Conservation (phyloP, 2,329 filamentous ascomycete genomes). For the Penicillium sumatraense region DNA sequence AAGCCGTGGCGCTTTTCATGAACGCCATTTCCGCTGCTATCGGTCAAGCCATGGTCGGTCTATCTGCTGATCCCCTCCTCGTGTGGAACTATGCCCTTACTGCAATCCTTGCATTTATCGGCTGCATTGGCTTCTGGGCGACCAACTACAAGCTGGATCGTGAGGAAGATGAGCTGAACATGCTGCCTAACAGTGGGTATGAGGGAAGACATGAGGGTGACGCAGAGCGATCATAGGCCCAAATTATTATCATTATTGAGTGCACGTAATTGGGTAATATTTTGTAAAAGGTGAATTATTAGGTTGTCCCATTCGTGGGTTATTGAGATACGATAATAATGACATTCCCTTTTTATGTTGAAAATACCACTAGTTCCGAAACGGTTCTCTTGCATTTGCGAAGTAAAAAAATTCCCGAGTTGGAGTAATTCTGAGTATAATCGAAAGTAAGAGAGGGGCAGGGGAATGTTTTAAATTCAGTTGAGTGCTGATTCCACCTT, state of each 20-base stretch:
- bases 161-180: constrained; percentile 71
- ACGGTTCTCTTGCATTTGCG: neutral
- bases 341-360: neutral
- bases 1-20: constrained; percentile 71
- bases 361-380: neutral
- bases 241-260: neutral
- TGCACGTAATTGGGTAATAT: neutral
- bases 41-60: constrained; percentile 68
- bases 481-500: too few species aligned
- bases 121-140: constrained; percentile 70
- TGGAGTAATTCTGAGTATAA: too few species aligned
- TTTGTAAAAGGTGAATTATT: neutral
- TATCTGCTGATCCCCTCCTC: constrained; percentile 67
- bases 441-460: too few species aligned
- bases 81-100: constrained; percentile 74
- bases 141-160: constrained; percentile 68
- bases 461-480: too few species aligned
- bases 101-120: constrained; percentile 65
- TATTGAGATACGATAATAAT: constrained; percentile 4
- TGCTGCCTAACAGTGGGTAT: constrained; percentile 31
- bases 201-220: constrained; percentile 9
- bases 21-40: constrained; percentile 71
- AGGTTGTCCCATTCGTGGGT: neutral
- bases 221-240: constrained; percentile 19
- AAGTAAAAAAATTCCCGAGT: too few species aligned